Percentiles rank a stretch among this genome's conserved stretches.
phyloP scores from a whole-genome alignment of 164 flowering plant species.

The Chloranthus sessilifolius region DNA sequence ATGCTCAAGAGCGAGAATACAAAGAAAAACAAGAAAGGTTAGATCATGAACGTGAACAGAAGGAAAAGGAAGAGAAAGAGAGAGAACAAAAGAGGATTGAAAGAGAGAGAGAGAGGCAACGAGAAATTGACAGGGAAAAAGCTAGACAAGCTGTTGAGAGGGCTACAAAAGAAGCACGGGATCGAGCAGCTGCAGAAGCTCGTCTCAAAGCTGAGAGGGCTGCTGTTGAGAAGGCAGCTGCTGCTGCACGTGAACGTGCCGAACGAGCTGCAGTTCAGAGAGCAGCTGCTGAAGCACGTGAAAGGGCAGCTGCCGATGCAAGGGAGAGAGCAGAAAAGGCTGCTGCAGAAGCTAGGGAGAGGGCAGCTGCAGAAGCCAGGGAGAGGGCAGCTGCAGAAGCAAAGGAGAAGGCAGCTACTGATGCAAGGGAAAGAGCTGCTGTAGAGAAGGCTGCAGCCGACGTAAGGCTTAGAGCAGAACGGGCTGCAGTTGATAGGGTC shows the following conservation, averaged over 20 bases:
- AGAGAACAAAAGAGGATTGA: constrained; percentile 52
- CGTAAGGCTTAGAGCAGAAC: constrained; percentile 52
- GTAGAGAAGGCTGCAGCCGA: constrained; percentile 52
- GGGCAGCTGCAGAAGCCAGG: constrained; percentile 28
- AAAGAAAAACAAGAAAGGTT: constrained; percentile 55
- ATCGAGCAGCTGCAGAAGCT: constrained; percentile 68
- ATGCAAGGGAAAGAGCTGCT: constrained; percentile 45
- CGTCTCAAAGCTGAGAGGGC: constrained; percentile 74
- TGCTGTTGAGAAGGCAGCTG: constrained; percentile 89
- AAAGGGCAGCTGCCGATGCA: constrained; percentile 82
- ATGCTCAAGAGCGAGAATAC: constrained; percentile 42
- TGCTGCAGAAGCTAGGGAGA: constrained; percentile 79
- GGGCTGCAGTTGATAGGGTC: constrained; percentile 76
- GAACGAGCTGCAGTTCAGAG: constrained; percentile 90
- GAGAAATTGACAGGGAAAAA: constrained; percentile 42
- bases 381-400: constrained; percentile 29
- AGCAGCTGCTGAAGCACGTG: constrained; percentile 89
- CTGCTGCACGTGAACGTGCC: constrained; percentile 76
- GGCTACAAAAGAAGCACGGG: constrained; percentile 81
- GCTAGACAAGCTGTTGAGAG: constrained; percentile 90
- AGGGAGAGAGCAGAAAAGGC: constrained; percentile 74
- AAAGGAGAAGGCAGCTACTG: constrained; percentile 39
- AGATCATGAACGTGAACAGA: constrained; percentile 51
- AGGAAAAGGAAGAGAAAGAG: constrained; percentile 68
- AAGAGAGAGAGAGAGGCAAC: constrained; percentile 40